Conservation (phyloP, 805 yeast genomes). For the Danielia reshetovae region DNA sequence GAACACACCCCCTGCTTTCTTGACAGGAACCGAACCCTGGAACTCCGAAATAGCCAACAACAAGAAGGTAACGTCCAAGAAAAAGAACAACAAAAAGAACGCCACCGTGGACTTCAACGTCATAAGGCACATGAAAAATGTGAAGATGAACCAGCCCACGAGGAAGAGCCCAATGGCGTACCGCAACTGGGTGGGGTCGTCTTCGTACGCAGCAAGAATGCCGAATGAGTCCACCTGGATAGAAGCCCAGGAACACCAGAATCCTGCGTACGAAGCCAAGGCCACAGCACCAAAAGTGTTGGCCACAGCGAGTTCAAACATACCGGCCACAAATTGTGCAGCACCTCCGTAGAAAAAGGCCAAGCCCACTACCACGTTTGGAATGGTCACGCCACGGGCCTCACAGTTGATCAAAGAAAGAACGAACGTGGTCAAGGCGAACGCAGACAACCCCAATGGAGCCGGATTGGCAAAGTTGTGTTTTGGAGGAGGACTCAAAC, state of each 20-base stretch:
- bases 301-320: conserved; percentile 73
- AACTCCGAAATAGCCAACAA: conserved; percentile 38
- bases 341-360: conserved; percentile 73
- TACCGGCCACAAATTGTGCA: conserved; percentile 67
- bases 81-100: conserved; percentile 39
- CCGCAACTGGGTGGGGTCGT: conserved; percentile 19
- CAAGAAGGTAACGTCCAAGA: conserved; percentile 38
- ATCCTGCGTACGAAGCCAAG: conserved; percentile 60
- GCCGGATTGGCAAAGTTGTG: conserved; percentile 63
- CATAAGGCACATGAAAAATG: conserved; percentile 38
- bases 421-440: conserved; percentile 66
- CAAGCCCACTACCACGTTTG: conserved; percentile 59
- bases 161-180: conserved; percentile 38
- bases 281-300: conserved; percentile 75
- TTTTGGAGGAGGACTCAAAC: conserved; percentile 41
- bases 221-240: conserved; percentile 40
- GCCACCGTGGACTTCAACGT: conserved; percentile 43
- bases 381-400: conserved; percentile 63
- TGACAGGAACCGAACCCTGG: conserved; percentile 22
- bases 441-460: conserved; percentile 69
- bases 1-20: conserved; percentile 41
- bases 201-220: conserved; percentile 31
- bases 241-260: conserved; percentile 75
- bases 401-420: conserved; percentile 59
- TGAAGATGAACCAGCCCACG: conserved; percentile 42